Evolutionary conservation across 306 rosid species (phyloP).

Genomic region (Boehmeria nivea): DNA sequence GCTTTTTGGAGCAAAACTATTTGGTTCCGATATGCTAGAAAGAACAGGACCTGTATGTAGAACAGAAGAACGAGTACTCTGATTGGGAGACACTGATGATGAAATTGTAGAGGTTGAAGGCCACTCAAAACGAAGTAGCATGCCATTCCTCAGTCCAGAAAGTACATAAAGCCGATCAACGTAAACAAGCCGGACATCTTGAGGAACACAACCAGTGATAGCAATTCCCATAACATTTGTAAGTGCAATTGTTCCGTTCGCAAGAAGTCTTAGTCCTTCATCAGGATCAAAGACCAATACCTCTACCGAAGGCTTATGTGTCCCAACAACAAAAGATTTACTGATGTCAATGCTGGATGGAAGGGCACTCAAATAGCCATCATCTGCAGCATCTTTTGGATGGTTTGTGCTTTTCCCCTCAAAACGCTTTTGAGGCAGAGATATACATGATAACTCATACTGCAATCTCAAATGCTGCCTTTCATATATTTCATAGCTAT

Average conservation of each 20-base stretch:
- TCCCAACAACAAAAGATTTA: conserved; percentile 74
- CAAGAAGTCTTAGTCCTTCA: conserved; percentile 55
- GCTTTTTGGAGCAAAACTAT: conserved; percentile 21
- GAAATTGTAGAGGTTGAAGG: conserved; percentile 34
- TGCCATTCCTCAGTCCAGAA: conserved; percentile 90
- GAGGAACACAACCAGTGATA: conserved; percentile 83
- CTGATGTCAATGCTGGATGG: conserved; percentile 42
- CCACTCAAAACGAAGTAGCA: conserved; percentile 95
- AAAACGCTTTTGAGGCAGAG: conserved; percentile 56
- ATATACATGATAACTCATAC: conserved; percentile 83
- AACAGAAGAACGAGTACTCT: conserved; percentile 28
- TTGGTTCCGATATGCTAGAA: conserved; percentile 38
- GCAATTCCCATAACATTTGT: conserved; percentile 62
- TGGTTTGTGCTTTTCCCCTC: conserved; percentile 33
- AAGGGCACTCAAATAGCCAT: conserved; percentile 33
- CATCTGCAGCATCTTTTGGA: conserved; percentile 26
- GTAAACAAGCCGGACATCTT: conserved; percentile 82
- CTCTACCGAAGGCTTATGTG: conserved; percentile 90
- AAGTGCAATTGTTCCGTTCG: conserved; percentile 70
- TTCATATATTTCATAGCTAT: conserved; percentile 71
- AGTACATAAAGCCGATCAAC: conserved; percentile 73
- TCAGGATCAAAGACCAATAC: conserved; percentile 45
- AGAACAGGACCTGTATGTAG: conserved; percentile 35
- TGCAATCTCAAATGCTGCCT: conserved; percentile 66
- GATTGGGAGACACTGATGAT: conserved; percentile 30